These are phyloP conservation scores for Globisporangium yorkense DNA, from an alignment of 352 stramenopile genomes.

Conservation along the genomic window DNA sequence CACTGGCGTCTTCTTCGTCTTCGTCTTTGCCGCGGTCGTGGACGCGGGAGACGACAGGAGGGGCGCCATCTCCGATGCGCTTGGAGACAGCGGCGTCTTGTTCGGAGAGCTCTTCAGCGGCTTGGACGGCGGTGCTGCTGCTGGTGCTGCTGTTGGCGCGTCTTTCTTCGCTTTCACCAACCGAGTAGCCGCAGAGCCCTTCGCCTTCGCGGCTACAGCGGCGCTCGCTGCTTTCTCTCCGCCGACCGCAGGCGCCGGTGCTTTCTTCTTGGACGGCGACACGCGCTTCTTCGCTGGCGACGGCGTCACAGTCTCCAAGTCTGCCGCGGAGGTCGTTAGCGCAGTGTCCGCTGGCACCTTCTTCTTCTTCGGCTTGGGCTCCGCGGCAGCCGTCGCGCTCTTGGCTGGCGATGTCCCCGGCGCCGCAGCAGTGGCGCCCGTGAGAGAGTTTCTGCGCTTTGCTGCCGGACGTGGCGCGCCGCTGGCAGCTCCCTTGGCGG, in stretches of 20 bases:
- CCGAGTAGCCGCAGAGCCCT: not conserved
- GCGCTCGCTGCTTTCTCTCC: not conserved
- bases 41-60: not conserved
- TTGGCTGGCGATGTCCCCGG: not conserved
- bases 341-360: not conserved
- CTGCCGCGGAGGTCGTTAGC: no score
- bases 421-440: not conserved
- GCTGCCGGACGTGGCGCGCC: not conserved
- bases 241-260: not conserved
- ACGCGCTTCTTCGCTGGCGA: constrained; percentile 3
- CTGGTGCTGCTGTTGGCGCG: not conserved
- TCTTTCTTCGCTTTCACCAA: not conserved
- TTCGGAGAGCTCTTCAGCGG: not conserved
- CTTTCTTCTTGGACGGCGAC: constrained; percentile 12
- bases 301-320: not conserved
- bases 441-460: constrained; percentile 10
- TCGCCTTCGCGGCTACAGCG: not conserved
- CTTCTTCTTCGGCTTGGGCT: constrained; percentile 12
- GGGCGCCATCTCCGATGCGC: not conserved
- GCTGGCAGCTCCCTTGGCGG: not conserved
- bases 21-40: not conserved
- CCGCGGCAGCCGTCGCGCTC: not conserved
- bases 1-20: constrained; percentile 1
- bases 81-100: not conserved
- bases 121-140: not conserved